Base-by-base conservation (phyloP, 2,329 filamentous ascomycete species). In the Fusarium pseudocircinatum region DNA sequence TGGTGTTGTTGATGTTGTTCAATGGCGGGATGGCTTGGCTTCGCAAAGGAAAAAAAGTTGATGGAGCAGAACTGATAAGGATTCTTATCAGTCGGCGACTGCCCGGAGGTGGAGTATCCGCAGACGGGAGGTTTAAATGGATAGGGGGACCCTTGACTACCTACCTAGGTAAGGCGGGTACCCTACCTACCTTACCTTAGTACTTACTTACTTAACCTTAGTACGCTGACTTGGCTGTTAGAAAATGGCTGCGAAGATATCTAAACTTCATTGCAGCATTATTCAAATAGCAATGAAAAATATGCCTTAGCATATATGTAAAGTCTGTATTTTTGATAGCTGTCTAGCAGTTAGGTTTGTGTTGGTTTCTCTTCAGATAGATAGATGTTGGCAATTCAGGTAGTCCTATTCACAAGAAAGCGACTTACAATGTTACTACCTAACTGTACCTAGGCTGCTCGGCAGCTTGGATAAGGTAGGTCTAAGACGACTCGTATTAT, bases 11-110 rank as follows among this genome's bases (percentile, higher is more conserved):
- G 34, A 60, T 75, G 59, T 61, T 67, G 56, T 67, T 72, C 42
- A 36, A 53, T 59, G 39, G 44, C 43, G 30, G 58, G 30, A 11
- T 67, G 49, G 28, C 56, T 54, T 67, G 39, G 26, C 50, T 61
- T 40, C 46, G 42, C 49, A 54, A 53, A 67, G 63, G 67, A 76
- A 76, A 76, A 76, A 76, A 73, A 65, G 74, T 74, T 63, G 69
- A 61, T 57, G 60, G 54, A 57, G 34, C 64, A 40, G 58, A 68
- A 63, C 62, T 57, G 72, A 76, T 76, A 76, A 76, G 74, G 42
- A 69, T 50, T 40, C 69, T 76, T 73, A 76, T 76, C 74, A 42
- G 44, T 59, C 39, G 44, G 24, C 52, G 24, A 24, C 39, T n/a
- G 26, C 26, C 26, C 26, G n/a, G n/a, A 43, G 37, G n/a, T 52